phyloP scores from a whole-genome alignment of 1,284 basidiomycete species.

The Naganishia liquefaciens region DNA sequence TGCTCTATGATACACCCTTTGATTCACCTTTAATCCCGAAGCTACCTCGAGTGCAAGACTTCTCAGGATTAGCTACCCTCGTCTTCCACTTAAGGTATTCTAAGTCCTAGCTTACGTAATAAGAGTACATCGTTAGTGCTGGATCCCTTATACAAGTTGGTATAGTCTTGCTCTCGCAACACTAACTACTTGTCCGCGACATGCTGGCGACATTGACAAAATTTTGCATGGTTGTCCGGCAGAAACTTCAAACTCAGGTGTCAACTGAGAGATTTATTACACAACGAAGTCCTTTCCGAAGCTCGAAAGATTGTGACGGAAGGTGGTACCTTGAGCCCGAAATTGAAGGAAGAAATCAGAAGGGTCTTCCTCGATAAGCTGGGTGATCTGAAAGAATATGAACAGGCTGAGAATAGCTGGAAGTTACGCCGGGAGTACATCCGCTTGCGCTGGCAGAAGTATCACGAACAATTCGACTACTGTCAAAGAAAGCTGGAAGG shows the following conservation, averaged over 20 bases:
- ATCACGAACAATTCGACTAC: neutral
- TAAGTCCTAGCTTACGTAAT: too few relatives aligned
- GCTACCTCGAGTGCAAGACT: too few relatives aligned
- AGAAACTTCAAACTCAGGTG: neutral
- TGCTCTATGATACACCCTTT: too few relatives aligned
- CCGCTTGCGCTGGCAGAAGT: neutral
- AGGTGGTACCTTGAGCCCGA: neutral
- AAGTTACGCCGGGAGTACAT: neutral
- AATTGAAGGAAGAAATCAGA: neutral
- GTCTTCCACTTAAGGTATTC: too few relatives aligned
- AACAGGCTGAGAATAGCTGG: neutral
- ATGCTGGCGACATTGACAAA: too few relatives aligned
- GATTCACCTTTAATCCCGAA: too few relatives aligned
- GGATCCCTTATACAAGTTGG: too few relatives aligned
- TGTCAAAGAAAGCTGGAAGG: neutral
- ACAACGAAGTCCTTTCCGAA: neutral
- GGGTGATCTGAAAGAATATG: neutral
- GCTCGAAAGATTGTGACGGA: neutral
- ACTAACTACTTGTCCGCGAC: too few relatives aligned
- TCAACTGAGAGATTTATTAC: neutral
- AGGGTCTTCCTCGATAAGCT: neutral
- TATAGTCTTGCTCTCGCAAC: too few relatives aligned
- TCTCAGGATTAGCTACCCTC: too few relatives aligned
- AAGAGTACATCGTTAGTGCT: too few relatives aligned
- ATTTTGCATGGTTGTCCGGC: too few relatives aligned